Base-by-base conservation (phyloP, 192 early-diverging fungal species). In the Mortierella antarctica region DNA sequence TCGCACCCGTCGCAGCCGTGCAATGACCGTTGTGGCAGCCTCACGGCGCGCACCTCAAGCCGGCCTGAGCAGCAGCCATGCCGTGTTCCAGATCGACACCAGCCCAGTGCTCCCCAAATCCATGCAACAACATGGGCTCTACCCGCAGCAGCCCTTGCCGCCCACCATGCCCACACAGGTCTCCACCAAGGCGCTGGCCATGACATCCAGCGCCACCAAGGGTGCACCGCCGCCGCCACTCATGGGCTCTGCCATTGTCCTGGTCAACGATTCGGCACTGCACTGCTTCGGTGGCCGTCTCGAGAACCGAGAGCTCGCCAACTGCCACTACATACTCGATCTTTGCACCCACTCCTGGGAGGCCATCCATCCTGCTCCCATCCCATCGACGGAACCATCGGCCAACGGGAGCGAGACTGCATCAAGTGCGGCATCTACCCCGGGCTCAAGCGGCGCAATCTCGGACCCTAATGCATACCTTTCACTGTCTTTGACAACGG, bases 401-500 rank as follows among this genome's bases (percentile, higher is more conserved):
- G n/a, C 18, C 62, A 2, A 15, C 21, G 56, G 42, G 57, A 49
- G 51, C 41, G 20, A 45, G 50, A 49, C 42, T 44, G 13, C n/a
- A 41, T 12, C 23, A 31, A 31, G 31, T 31, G 31, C 31, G 31
- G 31, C 31, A 31, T 31, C 31, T 58, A 74, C 45, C 56, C 59
- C 9, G 62, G 17, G n/a, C 31, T 31, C 31, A 31, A 31, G 31
- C 31, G 3, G 31, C 3, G 31, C 31, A 3, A 31, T 31, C 31
- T 31, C 31, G 31, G 31, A 31, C 31, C 31, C 31, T 3, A 31
- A 31, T 31, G 63, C 69, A 45, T 70, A 71, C 52, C 55, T 54
- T 42, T 80, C 76, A 54, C 76, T 80, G 52, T 80, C 76, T 40
- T 60, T 80, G 53, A 23, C 76, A 5, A 80, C 76, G 14, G 76